Evolutionary conservation across 345 rosid genomes (phyloP).

Genomic region (Eucalyptus caleyi): DNA sequence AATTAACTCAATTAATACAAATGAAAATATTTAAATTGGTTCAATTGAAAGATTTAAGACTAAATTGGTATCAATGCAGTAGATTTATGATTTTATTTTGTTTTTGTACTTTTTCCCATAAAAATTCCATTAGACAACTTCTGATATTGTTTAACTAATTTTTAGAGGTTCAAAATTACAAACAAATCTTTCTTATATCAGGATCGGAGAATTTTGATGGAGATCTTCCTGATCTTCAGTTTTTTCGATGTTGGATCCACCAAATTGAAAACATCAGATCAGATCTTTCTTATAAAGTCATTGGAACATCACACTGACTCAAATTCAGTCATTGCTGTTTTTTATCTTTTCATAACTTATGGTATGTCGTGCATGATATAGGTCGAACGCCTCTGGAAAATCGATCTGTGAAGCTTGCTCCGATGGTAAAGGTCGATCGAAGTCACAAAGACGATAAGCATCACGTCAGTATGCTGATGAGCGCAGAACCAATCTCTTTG

Average conservation of each 20-base stretch:
- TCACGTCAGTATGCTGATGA: background rate
- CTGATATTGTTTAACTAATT: too few relatives aligned
- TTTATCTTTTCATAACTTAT: background rate
- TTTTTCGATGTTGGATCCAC: background rate
- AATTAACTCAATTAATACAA: background rate
- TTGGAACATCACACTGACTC: background rate
- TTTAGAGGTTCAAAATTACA: background rate
- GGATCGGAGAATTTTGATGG: background rate
- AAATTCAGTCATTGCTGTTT: background rate
- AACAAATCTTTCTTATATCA: background rate
- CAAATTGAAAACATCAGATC: background rate
- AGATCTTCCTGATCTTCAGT: background rate
- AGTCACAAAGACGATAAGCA: background rate
- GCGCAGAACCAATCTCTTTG: background rate
- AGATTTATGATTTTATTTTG: background rate
- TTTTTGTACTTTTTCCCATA: background rate
- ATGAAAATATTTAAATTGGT: too few relatives aligned
- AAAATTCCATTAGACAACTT: background rate
- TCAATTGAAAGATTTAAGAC: background rate
- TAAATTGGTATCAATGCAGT: accelerated
- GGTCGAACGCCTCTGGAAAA: background rate
- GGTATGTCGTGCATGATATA: background rate
- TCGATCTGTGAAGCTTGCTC: background rate
- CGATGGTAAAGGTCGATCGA: background rate
- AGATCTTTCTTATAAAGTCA: background rate